A percentile compares a stretch with the other conserved stretches of the same genome.
phyloP scores from a whole-genome alignment of 2,329 filamentous ascomycete genomes.

The Curvularia lunata region DNA sequence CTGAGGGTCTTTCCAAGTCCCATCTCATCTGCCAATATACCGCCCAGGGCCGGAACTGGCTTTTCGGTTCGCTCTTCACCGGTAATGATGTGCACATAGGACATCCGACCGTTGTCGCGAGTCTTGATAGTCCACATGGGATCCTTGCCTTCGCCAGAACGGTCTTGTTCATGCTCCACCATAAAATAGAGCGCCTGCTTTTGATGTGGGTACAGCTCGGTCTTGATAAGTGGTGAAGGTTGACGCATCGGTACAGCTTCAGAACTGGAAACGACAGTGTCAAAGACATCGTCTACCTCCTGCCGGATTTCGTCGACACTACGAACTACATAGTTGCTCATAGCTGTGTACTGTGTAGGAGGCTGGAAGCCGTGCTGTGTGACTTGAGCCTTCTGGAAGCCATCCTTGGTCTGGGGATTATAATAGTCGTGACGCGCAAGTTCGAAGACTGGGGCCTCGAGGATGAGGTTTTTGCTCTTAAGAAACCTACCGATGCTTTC shows the following conservation, averaged over 20 bases:
- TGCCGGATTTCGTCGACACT: slow-evolving; percentile 80
- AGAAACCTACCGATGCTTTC: slow-evolving; percentile 72
- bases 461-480: slow-evolving; percentile 68
- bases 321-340: slow-evolving; percentile 28
- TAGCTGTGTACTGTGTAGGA: slow-evolving; percentile 11
- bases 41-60: slow-evolving; percentile 50
- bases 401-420: slow-evolving; percentile 69
- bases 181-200: slow-evolving; percentile 91
- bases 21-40: slow-evolving; percentile 60
- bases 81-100: slow-evolving; percentile 86
- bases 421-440: slow-evolving; percentile 72
- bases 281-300: slow-evolving; percentile 86
- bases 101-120: slow-evolving; percentile 62
- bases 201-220: slow-evolving; percentile 78
- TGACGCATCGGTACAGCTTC: slow-evolving; percentile 79
- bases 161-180: slow-evolving; percentile 74
- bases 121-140: slow-evolving; percentile 77
- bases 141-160: slow-evolving; percentile 66
- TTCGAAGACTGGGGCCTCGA: slow-evolving; percentile 67
- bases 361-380: slow-evolving; percentile 23
- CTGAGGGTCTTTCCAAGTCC: slow-evolving; percentile 68
- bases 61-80: slow-evolving; percentile 53
- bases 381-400: slow-evolving; percentile 23
- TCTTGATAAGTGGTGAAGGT: slow-evolving; percentile 68
- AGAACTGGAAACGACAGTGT: slow-evolving; percentile 72